A percentile compares a stretch with the other conserved stretches of the same genome.
Conservation (phyloP, 441 rosid species). For the Bocquillonia castaneifolia region DNA sequence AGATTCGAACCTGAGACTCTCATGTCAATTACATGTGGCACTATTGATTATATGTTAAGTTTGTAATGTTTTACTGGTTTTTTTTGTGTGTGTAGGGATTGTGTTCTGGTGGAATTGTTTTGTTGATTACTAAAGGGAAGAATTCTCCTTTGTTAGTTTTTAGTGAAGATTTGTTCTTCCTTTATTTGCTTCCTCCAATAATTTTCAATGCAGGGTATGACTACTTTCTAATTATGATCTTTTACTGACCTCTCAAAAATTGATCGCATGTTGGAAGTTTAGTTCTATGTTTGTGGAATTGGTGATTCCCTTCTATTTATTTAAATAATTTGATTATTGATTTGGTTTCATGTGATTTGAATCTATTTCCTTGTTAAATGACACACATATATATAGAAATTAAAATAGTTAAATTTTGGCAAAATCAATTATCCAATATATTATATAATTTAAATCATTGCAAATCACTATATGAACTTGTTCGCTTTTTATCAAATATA, state of each 20-base stretch:
- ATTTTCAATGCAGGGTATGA: constrained; percentile 69
- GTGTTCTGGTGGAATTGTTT: constrained; percentile 47
- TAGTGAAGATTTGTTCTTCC: constrained; percentile 64
- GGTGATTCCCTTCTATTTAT: background rate
- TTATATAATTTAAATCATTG: no score
- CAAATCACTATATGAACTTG: no score
- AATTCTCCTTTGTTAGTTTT: constrained; percentile 36
- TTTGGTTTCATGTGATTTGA: background rate
- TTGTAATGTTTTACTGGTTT: background rate
- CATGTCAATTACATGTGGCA: no score
- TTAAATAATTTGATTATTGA: background rate
- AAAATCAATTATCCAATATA: no score
- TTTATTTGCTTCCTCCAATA: constrained; percentile 63
- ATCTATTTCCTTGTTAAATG: background rate
- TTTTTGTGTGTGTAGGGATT: constrained; percentile 37
- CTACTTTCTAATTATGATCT: constrained; percentile 5
- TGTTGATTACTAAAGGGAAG: constrained; percentile 35
- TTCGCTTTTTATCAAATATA: no score
- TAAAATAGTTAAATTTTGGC: background rate
- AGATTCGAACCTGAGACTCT: no score
- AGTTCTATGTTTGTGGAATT: background rate
- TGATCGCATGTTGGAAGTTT: background rate
- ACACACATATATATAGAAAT: background rate
- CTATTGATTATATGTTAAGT: background rate
- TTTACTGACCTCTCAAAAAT: background rate